These are phyloP conservation scores for Pichia heedii DNA, from an alignment of 805 yeast species.

Conservation along the genomic window DNA sequence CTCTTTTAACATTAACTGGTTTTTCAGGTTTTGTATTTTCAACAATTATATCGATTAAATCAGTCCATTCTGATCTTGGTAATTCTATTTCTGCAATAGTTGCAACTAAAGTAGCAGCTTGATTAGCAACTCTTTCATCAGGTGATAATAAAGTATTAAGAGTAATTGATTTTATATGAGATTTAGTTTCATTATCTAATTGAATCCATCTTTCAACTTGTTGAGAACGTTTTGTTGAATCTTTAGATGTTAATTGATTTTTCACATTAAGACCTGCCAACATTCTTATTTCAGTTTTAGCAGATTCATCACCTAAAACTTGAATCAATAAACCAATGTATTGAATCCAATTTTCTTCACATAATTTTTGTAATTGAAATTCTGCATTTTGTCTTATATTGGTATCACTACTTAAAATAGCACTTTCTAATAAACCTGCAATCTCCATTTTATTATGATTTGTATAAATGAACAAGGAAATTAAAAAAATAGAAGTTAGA, in stretches of 20 bases:
- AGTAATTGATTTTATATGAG: conserved; percentile 57
- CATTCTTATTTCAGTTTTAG: conserved; percentile 75
- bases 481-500: background rate
- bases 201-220: conserved; percentile 70
- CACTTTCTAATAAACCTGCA: conserved; percentile 65
- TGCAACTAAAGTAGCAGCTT: conserved; percentile 91
- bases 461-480: background rate
- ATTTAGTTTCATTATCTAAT: conserved; percentile 45
- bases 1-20: conserved; percentile 73
- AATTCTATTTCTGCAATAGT: conserved; percentile 95
- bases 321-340: conserved; percentile 63
- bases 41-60: conserved; percentile 72
- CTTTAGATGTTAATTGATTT: conserved; percentile 83
- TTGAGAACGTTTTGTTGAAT: conserved; percentile 43
- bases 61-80: conserved; percentile 83
- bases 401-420: conserved; percentile 62
- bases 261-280: conserved; percentile 83
- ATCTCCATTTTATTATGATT: conserved; percentile 41
- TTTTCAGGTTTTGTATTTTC: conserved; percentile 76
- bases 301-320: conserved; percentile 56
- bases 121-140: conserved; percentile 73
- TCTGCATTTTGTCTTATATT: conserved; percentile 69
- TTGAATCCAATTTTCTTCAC: conserved; percentile 67
- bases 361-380: conserved; percentile 58
- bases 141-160: conserved; percentile 53